Base-by-base conservation (phyloP, 768 basidiomycete species). In the Calocybe gangraenosa region DNA sequence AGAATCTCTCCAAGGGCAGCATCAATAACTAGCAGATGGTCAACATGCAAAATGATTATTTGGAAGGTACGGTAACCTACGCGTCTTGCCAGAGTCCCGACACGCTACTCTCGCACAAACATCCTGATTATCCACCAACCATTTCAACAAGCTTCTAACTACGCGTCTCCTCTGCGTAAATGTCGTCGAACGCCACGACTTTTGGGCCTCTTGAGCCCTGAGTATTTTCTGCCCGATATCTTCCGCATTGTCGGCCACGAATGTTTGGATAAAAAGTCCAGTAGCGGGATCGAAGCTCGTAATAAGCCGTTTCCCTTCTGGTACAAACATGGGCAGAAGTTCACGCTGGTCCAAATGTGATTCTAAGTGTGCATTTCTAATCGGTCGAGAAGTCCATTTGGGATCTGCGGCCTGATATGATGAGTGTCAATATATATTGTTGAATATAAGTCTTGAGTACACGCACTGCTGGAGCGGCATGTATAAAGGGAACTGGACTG, bases 201-300 rank as follows among this genome's bases (percentile, higher is more conserved):
- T 66, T 60, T 92, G 91, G 1, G 92, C 91, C 0, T 60, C 53
- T 11, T 70, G 67, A 0, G 93, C 91, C 20, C 58, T 66, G 7
- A 55, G 47, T 51, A 99, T 88, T 63, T 91, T 92, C n/a, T 58
- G 54, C 15, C 69, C 66, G 31, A 98, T 95, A 51, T 90, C 84
- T 10, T 65, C 70, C 32, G 73, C 74, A 49, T 80, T 76, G 57
- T 93, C 90, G 1, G 93, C 86, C 5, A 90, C 68, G 43, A 82
- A 63, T 0, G 92, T 94, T 32, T 69, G 78, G 40, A 96, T 73
- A 56, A 94, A 92, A 32, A 87, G 73, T 17, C 82, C 84, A 11
- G 89, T 94, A 3, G 92, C 82, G 11, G 95, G 95, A 63, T 97
- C 95, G 55, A 81, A 98, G 60, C 85, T 84, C 2, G 95, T 98